phyloP scores from a whole-genome alignment of 495 filamentous ascomycete genomes.

The Neohortaea acidophila region DNA sequence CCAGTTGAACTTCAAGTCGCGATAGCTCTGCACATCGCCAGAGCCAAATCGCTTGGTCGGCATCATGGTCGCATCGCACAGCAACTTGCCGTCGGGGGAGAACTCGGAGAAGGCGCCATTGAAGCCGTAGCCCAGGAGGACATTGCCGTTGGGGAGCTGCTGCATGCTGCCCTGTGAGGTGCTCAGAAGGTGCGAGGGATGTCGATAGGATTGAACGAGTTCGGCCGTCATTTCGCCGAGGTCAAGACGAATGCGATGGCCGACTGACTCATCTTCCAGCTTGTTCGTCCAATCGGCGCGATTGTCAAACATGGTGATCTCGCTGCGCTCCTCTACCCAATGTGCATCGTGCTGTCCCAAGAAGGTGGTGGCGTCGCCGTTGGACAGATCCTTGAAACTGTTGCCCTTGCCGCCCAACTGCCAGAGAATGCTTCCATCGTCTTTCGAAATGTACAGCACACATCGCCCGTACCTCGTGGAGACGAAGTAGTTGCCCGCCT shows the following conservation, averaged over 20 bases:
- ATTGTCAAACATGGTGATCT: conserved; percentile 23
- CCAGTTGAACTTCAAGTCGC: conserved; percentile 22
- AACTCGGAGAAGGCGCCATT: conserved; percentile 18
- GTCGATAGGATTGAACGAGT: conserved; percentile 12
- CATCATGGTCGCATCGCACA: conserved; percentile 20
- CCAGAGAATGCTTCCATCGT: conserved; percentile 17
- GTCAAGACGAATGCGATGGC: conserved; percentile 14
- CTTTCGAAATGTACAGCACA: conserved; percentile 16
- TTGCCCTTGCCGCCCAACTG: conserved; percentile 19
- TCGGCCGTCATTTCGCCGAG: conserved; percentile 16
- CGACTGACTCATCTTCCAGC: conserved; percentile 3
- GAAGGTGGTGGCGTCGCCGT: conserved; percentile 19
- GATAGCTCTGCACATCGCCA: conserved; percentile 20
- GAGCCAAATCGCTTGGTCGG: conserved; percentile 5
- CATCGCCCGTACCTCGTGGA: conserved; percentile 16
- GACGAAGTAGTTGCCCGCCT: conserved; percentile 18
- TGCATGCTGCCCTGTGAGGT: conserved; percentile 20
- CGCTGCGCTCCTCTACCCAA: conserved; percentile 13
- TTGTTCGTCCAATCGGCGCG: conserved; percentile 11
- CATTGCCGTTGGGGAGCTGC: conserved; percentile 19
- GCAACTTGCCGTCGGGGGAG: conserved; percentile 14
- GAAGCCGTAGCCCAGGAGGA: conserved; percentile 18
- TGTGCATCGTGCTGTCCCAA: conserved; percentile 23
- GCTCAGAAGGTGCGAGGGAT: conserved; percentile 12
- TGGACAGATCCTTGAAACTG: conserved; percentile 15